Conservation (phyloP, 805 yeast species). For the Barnettozyma wickerhamii region DNA sequence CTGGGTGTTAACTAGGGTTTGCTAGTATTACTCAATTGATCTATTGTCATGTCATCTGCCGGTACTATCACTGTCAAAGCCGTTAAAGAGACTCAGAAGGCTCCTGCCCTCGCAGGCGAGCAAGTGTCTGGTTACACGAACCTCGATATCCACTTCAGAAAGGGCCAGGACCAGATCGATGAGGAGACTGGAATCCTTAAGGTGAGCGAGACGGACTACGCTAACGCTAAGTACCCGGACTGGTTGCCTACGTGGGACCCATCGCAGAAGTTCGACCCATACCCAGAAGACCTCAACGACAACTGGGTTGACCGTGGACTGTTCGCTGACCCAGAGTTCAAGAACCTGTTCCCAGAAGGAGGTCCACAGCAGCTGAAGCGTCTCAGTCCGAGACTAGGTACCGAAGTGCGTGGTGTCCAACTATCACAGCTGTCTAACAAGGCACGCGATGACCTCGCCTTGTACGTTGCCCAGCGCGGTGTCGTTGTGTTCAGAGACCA, state of each 20-base stretch:
- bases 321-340: slow-evolving; percentile 55
- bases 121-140: slow-evolving; percentile 17
- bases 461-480: slow-evolving; percentile 64
- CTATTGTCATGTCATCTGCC: slow-evolving; percentile 8
- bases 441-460: slow-evolving; percentile 67
- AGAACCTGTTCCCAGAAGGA: slow-evolving; percentile 42
- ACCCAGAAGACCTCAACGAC: slow-evolving; percentile 48
- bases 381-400: slow-evolving; percentile 68
- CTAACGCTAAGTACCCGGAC: slow-evolving; percentile 40
- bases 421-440: slow-evolving; percentile 46
- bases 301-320: slow-evolving; percentile 51
- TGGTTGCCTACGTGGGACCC: slow-evolving; percentile 71
- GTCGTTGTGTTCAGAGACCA: slow-evolving; percentile 63
- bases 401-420: slow-evolving; percentile 57
- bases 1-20: background rate
- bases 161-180: slow-evolving; percentile 46
- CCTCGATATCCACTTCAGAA: slow-evolving; percentile 42
- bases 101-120: background rate
- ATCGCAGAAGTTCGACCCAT: slow-evolving; percentile 45
- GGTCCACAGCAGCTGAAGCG: slow-evolving; percentile 29
- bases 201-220: slow-evolving; percentile 38
- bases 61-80: slow-evolving; percentile 14
- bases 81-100: slow-evolving; percentile 3
- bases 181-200: slow-evolving; percentile 40
- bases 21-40: no score